phyloP scores from a whole-genome alignment of 768 basidiomycete species.

The Suillus subluteus region DNA sequence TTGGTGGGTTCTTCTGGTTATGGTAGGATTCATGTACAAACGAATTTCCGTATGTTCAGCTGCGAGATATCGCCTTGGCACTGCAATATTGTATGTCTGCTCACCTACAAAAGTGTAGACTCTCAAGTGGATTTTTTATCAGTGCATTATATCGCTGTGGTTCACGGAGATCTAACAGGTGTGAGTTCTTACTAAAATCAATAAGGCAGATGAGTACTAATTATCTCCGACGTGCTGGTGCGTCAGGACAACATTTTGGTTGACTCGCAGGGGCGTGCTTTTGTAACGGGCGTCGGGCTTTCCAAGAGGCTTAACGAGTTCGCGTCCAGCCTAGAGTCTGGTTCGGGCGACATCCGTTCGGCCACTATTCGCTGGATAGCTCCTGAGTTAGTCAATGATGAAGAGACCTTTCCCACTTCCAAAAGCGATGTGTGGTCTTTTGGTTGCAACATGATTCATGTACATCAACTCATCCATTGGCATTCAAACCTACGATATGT shows the following conservation, averaged over 20 bases:
- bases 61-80: slow-evolving; percentile 9
- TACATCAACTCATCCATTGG: not conserved
- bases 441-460: slow-evolving; percentile 7
- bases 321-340: not conserved
- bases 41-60: not conserved
- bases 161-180: slow-evolving; percentile 13
- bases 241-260: slow-evolving; percentile 46
- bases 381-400: not conserved
- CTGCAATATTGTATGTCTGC: slow-evolving; percentile 12
- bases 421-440: slow-evolving; percentile 8
- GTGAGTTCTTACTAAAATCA: not conserved
- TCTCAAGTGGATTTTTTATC: not conserved
- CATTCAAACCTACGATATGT: not conserved
- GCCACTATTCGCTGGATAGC: slow-evolving; percentile 7
- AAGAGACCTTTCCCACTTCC: not conserved
- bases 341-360: slow-evolving; percentile 15
- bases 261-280: slow-evolving; percentile 41
- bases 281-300: slow-evolving; percentile 47
- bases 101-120: not conserved
- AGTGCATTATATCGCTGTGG: slow-evolving; percentile 9
- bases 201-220: too few species aligned
- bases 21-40: not conserved
- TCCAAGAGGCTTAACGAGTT: slow-evolving; percentile 33
- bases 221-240: not conserved
- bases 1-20: not conserved